Base-by-base conservation (phyloP, 2,329 filamentous ascomycete species). In the Sporothrix pseudoabietina region DNA sequence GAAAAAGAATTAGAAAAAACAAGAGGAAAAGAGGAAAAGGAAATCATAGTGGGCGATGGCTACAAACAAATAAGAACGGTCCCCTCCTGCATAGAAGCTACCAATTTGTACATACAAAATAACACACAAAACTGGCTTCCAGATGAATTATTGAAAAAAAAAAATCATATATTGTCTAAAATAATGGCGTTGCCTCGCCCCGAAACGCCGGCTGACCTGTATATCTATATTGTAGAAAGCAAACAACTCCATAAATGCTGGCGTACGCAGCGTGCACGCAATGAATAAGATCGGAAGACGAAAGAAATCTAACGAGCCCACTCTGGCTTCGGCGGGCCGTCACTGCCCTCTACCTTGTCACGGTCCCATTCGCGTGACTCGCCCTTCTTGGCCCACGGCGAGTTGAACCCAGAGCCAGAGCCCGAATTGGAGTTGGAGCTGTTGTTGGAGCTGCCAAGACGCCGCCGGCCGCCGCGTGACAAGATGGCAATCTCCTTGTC, bases 401-500 rank as follows among this genome's bases (percentile, higher is more conserved):
- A 90, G 78, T 90, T 88, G 44, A 14, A 19, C 14, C 14, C 35
- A 8, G 44, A 19, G 44, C 14, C 35, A 8, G 35, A 35, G 35
- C 35, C 35, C 1, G 35, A 35, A 8, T 35, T 35, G 26, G 26
- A 26, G 26, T 26, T 26, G 26, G 26, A 26, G 26, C 26, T 35
- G 35, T 35, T 35, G 8, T 35, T 49, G 44, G 44, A 49, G 44
- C 10, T 16, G 52, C 89, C 87, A 75, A 91, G 88, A 52, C 85
- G 83, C 71, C 87, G 85, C 79, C 88, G 86, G 14, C 87, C 87
- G 30, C 88, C 87, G 69, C 85, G 89, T 79, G 91, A 90, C 89
- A 91, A 94, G 76, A 89, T 90, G 77, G 87, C 85, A 74, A 97
- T 75, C 78, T 94, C 88, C 4, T 89, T 88, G 19, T 94, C 92